Evolutionary conservation across 164 flowering plant genomes (phyloP), one percentile per base, ranked within the genome.

Genomic region (Protea cynaroides): DNA sequence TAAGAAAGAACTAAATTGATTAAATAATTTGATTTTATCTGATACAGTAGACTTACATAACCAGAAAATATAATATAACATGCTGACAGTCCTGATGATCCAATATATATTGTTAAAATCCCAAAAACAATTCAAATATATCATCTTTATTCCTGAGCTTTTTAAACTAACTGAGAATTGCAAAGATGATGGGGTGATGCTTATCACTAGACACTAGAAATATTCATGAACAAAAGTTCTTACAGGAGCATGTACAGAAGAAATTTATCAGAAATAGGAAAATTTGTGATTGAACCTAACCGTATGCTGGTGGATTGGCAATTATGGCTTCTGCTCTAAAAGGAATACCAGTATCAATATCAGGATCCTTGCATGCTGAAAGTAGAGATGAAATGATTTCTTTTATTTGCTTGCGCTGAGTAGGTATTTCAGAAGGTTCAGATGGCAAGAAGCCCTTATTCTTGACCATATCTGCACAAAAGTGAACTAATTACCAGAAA

Each of bases 261-360:
- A 62, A 54, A 64, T 15, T 23, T 49, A 25, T 36, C 19, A 60
- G 18, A 43, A 51, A 58, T 21, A 8, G 21, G 57, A 65, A 25
- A 51, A 22, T 25, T 63, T 25, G 56, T 37, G 23, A 52, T 23
- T 19, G 53, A 58, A 65, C 69, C 82, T 79, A 49, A 94, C 99
- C 99, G 76, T 95, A 95, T 61, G 97, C 96, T 58, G 97, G 97
- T 44, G 99, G 99, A 75, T 95, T 95, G 65, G 99, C 96, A 69
- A 95, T 95, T 66, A 95, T 92, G 46, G 99, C 98, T 69, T 95
- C 96, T 22, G 98, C 98, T 73, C 80, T 90, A 66, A 95, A 95
- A 67, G 92, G 83, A 74, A 95, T 76, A 18, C 86, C 84, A 63
- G 99, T 75, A 73, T 90, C 96, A 18, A 75, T 38, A 76, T 95